Base-by-base conservation (phyloP, 2,329 filamentous ascomycete genomes). In the Emmonsia crescens region DNA sequence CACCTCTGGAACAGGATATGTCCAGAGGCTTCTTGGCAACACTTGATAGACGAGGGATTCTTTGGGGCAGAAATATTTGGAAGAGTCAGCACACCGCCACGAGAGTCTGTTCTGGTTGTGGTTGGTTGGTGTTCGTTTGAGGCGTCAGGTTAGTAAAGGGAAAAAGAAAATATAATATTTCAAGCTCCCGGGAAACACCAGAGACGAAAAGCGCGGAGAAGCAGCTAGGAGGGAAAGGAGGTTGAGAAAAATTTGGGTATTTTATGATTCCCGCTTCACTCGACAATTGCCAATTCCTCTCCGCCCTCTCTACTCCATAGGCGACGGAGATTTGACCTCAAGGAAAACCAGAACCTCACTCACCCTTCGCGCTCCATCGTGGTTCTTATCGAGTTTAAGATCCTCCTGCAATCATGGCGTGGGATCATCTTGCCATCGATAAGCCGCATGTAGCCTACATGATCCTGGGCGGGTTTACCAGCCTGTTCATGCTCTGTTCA, bases 391-490 rank as follows among this genome's bases (percentile, higher is more conserved):
- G 3, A 40, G 56, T 44, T n/a, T 31, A 46, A 31, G 24, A 31
- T 6, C 16, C 14, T 31, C 16, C 10, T 19, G 46, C 29, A 67
- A 74, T 63, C 56, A 81, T 81, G 79, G 78, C 74, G 63, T 81
- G 79, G 79, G 73, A 80, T 60, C 79, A 81, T 62, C 68, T 81
- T 63, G 76, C 77, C 60, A 87, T 97, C 79, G 96, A 95, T 77
- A 89, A 88, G 81, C 90, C 94, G 70, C 94, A 99, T 81, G 77
- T 97, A 89, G 94, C 96, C 67, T 99, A 99, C 77, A 91, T 97
- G 77, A 96, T 99, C 77, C 81, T 99, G 61, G 94, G 94, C 71
- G 94, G 93, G 74, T 99, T 99, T 79, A 99, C 94, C 68, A 91
- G 89, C 64, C 80, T 99, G 69, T 99, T 99, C 79, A 99, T 99